These are phyloP conservation scores for Fraxinus americana DNA, from an alignment of 257 asterid genomes.

Conservation along the genomic window DNA sequence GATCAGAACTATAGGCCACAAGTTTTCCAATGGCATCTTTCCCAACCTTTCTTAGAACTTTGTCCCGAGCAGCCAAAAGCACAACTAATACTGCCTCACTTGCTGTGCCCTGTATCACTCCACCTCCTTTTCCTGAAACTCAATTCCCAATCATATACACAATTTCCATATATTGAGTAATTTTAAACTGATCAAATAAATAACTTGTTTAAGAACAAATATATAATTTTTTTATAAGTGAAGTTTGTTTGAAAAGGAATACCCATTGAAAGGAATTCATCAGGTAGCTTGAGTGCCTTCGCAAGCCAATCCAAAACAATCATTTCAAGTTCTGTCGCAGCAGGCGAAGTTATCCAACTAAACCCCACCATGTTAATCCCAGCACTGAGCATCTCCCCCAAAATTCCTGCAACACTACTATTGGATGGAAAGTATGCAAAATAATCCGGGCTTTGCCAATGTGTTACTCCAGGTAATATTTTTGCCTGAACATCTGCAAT, in stretches of 20 bases:
- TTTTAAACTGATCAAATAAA: not conserved
- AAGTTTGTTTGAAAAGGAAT: conserved; percentile 5
- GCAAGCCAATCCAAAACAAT: conserved; percentile 95
- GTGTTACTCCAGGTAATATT: conserved; percentile 93
- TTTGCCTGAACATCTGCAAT: conserved; percentile 68
- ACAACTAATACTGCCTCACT: conserved; percentile 93
- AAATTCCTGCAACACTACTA: conserved; percentile 86
- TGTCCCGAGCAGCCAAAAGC: conserved; percentile 97
- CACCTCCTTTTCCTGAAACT: conserved; percentile 84
- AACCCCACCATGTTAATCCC: conserved; percentile 89
- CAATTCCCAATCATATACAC: conserved; percentile 28
- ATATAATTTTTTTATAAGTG: not conserved
- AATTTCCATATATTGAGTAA: not conserved
- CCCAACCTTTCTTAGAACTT: conserved; percentile 64
- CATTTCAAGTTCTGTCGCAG: conserved; percentile 97
- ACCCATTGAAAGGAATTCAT: conserved; percentile 80
- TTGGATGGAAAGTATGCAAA: conserved; percentile 86
- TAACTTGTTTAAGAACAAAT: not conserved
- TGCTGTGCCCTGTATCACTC: conserved; percentile 97
- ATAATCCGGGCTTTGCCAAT: conserved; percentile 94
- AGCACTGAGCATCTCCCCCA: conserved; percentile 98
- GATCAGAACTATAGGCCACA: conserved; percentile 88
- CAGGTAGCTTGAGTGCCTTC: conserved; percentile 79
- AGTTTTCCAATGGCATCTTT: conserved; percentile 72
- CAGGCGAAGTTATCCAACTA: conserved; percentile 97